Percentiles rank a stretch among this genome's conserved stretches.
phyloP scores from a whole-genome alignment of 2,329 filamentous ascomycete genomes.

The Coniochaeta sp. region DNA sequence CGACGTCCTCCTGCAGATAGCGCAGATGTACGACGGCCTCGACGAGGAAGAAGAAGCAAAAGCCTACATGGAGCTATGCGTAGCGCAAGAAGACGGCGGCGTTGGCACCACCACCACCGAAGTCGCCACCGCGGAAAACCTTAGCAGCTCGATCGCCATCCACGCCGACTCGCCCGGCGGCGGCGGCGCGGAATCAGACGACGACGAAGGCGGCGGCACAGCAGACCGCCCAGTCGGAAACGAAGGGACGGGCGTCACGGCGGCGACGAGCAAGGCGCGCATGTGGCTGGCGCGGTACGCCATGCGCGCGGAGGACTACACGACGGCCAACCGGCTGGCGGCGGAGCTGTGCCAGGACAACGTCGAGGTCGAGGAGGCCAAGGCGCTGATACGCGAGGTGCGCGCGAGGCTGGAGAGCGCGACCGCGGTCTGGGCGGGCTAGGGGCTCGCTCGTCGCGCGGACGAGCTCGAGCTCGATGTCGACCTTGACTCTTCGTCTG shows the following conservation, averaged over 20 bases:
- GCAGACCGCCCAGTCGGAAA: slow-evolving; percentile 14
- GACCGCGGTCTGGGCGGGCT: slow-evolving; percentile 12
- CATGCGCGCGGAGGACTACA: slow-evolving; percentile 68
- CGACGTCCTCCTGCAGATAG: slow-evolving; percentile 85
- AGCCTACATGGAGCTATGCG: slow-evolving; percentile 90
- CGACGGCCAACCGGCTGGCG: slow-evolving; percentile 70
- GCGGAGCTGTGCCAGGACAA: slow-evolving; percentile 94
- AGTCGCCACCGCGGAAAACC: slow-evolving; percentile 20
- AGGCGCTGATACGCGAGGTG: slow-evolving; percentile 83
- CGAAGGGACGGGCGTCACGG: slow-evolving; percentile 75
- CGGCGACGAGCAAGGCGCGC: slow-evolving; percentile 83
- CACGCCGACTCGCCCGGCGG: slow-evolving; percentile 45
- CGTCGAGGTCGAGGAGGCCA: slow-evolving; percentile 93
- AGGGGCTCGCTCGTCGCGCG: slow-evolving; percentile 9
- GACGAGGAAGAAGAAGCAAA: slow-evolving; percentile 73
- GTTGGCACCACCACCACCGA: slow-evolving; percentile 29
- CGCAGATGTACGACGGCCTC: slow-evolving; percentile 77
- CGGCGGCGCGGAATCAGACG: slow-evolving; percentile 20
- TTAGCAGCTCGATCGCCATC: slow-evolving; percentile 45
- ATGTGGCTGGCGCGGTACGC: slow-evolving; percentile 88
- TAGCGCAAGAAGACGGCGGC: slow-evolving; percentile 82
- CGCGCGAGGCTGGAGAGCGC: slow-evolving; percentile 61
- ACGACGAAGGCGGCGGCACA: slow-evolving; percentile 26
- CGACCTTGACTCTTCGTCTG: not conserved
- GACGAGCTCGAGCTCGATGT: not conserved